Base-by-base conservation (phyloP, 768 basidiomycete species). In the Lentinus tigrinus region DNA sequence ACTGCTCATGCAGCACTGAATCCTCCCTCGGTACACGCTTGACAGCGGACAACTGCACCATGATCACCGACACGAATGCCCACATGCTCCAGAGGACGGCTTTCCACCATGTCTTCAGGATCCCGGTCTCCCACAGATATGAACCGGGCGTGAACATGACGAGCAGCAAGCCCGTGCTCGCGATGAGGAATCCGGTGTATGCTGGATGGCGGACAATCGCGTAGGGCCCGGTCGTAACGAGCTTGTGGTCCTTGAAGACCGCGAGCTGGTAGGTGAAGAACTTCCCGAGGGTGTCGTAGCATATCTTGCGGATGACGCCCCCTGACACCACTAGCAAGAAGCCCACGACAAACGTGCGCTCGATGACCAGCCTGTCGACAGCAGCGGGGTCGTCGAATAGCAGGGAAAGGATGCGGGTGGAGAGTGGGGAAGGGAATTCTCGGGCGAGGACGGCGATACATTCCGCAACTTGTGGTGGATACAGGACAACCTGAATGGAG, bases 141-240 rank as follows among this genome's bases (percentile, higher is more conserved):
- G 47, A 49, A 3, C 54, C 49, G 3, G 52, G 47, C 3, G n/a
- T 37, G 27, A 49, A n/a, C 27, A 31, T 8, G 14, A 34, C 34
- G 8, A 39, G 27, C n/a, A 47, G 9, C 34, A 50, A 19, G 13
- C 40, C 52, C 3, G 19, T 47, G 39, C 16, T 9, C 21, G 31
- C 55, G n/a, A 56, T 17, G n/a, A 56, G 24, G 21, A 47, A 31
- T 9, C 54, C 63, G 3, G 59, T 58, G 47, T 65, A 67, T 17
- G 50, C 31, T 19, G 61, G 65, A 47, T 67, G 64, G 7, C 65
- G 63, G 6, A 65, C 58, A 36, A 40, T 16, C 4, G 24, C 24
- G 61, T 67, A 67, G 6, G 61, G 61, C 2, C 61, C 63, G 21
- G 28, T 23, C 0, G 52, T 61, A 34, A 67, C 42, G 37, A 67